Percentiles rank a stretch among this genome's conserved stretches.
Conservation (phyloP, 306 rosid genomes). For the Crataegus laevigata region DNA sequence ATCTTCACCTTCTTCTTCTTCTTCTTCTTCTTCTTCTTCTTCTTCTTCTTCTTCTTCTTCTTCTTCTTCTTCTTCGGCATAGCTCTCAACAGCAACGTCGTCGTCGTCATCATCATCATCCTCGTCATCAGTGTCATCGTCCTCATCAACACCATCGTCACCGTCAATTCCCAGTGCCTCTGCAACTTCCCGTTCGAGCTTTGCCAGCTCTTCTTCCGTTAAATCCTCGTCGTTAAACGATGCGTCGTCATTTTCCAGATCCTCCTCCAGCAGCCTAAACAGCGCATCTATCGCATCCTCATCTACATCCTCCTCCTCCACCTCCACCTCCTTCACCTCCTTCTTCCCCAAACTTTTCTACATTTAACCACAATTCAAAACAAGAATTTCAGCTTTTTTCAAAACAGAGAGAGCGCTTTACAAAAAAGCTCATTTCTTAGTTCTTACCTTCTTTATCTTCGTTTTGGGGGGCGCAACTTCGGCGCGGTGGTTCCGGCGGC, state of each 20-base stretch:
- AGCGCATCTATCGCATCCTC: slow-evolving; percentile 74
- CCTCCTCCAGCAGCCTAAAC: slow-evolving; percentile 73
- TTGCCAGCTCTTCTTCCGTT: slow-evolving; percentile 55
- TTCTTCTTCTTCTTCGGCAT: slow-evolving; percentile 10
- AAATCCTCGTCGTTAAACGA: slow-evolving; percentile 40
- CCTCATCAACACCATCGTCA: slow-evolving; percentile 10
- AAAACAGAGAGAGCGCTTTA: not conserved
- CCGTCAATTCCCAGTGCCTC: slow-evolving; percentile 42
- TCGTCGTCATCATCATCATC: slow-evolving; percentile 17
- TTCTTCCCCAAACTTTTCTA: slow-evolving; percentile 32
- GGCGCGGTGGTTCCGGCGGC: slow-evolving; percentile 25
- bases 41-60: slow-evolving; percentile 6
- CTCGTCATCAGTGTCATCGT: slow-evolving; percentile 2
- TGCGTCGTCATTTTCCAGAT: slow-evolving; percentile 57
- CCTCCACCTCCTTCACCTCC: slow-evolving; percentile 12
- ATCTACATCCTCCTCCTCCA: slow-evolving; percentile 25
- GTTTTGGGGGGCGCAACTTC: slow-evolving; percentile 28
- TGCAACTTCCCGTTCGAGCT: slow-evolving; percentile 54
- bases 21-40: slow-evolving; percentile 13
- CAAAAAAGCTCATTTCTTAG: not conserved
- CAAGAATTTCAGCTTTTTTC: not conserved
- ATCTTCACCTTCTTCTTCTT: slow-evolving; percentile 8
- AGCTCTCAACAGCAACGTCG: not conserved
- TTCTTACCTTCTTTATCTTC: slow-evolving; percentile 46
- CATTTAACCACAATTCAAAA: not conserved